Evolutionary conservation across 1,284 basidiomycete species (phyloP).

Genomic region (Takashimella koratensis): DNA sequence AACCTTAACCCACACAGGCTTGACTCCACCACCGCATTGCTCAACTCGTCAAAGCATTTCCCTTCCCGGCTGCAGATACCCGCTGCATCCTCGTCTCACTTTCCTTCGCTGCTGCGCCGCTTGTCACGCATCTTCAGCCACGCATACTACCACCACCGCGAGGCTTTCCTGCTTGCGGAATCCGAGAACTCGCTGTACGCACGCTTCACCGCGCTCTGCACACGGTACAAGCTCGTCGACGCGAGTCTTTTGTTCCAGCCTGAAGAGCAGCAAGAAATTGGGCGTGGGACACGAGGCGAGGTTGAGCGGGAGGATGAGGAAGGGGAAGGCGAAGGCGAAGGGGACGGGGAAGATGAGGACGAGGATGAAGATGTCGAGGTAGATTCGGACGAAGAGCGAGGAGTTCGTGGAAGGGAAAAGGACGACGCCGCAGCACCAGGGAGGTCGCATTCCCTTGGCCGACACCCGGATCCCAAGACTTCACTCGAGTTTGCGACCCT

Average conservation of each 20-base stretch:
- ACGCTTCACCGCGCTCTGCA: constrained; percentile 79
- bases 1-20: constrained; percentile 86
- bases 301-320: constrained; percentile 17
- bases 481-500: constrained; percentile 14
- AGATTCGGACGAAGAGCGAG: constrained; percentile 2
- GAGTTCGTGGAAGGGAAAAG: background rate
- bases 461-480: constrained; percentile 1
- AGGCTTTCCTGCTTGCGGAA: constrained; percentile 57
- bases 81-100: constrained; percentile 73
- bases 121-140: constrained; percentile 94
- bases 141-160: constrained; percentile 89
- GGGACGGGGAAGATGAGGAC: constrained; percentile 7
- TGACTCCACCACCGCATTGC: constrained; percentile 86
- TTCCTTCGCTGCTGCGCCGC: constrained; percentile 63
- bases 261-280: constrained; percentile 12
- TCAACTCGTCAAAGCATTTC: constrained; percentile 84
- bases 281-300: background rate
- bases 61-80: constrained; percentile 86
- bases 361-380: constrained; percentile 7
- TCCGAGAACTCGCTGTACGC: constrained; percentile 87
- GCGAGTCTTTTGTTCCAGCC: constrained; percentile 77
- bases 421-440: background rate
- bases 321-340: constrained; percentile 14
- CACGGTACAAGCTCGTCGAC: constrained; percentile 73
- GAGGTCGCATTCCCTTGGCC: constrained; percentile 6